Base-by-base conservation (phyloP, 768 basidiomycete species). In the Boletus patriciae region DNA sequence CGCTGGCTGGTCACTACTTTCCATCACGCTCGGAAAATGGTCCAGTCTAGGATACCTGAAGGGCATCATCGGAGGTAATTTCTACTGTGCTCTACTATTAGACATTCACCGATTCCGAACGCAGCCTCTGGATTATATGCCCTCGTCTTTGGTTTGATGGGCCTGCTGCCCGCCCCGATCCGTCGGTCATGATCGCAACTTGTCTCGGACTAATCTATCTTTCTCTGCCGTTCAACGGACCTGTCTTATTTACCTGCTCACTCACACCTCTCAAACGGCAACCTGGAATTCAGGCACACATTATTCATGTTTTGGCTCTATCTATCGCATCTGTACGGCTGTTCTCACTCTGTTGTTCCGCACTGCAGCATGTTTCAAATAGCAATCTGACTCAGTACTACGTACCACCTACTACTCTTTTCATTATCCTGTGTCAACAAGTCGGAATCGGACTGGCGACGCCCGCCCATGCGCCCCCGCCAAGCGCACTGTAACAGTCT, bases 91-190 rank as follows among this genome's bases (percentile, higher is more conserved):
- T 52, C 15, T 41, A 1, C 13, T n/a, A 10, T 45, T 0, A 38
- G 31, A 52, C 42, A 29, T 13, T 27, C 40, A 43, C 57, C 33
- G 52, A 63, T 57, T n/a, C 38, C 15, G 19, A 46, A 42, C 45
- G 6, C 62, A 92, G 89, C 86, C 12, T 84, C 83, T 12, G 86
- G 84, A 11, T 68, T 89, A 45, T 92, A 91, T 62, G 83, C 83
- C 9, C 76, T 90, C 41, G 75, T 76, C 19, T 88, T 92, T 65
- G 90, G 90, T n/a, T 69, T 90, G 36, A 79, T 92, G 54, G 90
- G 88, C 3, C 76, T 92, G 21, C 73, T 91, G 50, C 87, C 88
- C 15, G 80, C 81, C 25, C 88, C 88, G 69, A 73, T 80, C 50
- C 76, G 80, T 77, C 73, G 75, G 19, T 63, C 66, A 37, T 76